Base-by-base conservation (phyloP, 2,329 filamentous ascomycete species). In the Aspergillus sp. region DNA sequence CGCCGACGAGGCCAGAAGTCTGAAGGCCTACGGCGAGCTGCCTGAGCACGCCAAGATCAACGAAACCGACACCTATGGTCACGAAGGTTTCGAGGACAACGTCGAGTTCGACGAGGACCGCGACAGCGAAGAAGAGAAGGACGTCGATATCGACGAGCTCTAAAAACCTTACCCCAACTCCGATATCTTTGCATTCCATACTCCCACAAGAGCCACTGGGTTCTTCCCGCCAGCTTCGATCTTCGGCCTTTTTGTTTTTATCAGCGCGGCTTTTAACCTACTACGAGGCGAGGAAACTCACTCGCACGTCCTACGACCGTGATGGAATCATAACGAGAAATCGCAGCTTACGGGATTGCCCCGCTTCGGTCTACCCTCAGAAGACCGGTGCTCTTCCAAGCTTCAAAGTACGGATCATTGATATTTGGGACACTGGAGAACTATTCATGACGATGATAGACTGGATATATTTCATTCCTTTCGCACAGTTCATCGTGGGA, bases 21-120 rank as follows among this genome's bases (percentile, higher is more conserved):
- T 99, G 72, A 98, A 98, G 82, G 91, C 92, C 62, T 98, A 98
- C 79, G 95, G 95, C 77, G 95, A 99, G 80, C 84, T 99, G 60
- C 95, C 95, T 68, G 95, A 98, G 81, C 90, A 87, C 72, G 95
- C 95, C 76, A 98, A 98, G 89, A 99, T 99, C 87, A 99, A 99
- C 87, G 95, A 99, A 86, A 96, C 92, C 64, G 95, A 98, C 79
- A 96, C 91, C 65, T 80, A 87, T 74, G 86, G 91, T 72, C 90
- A 93, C 78, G 90, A 93, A 77, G 93, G 92, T 77, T 90, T 96
- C 76, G 93, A 95, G 78, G 91, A 96, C 81, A 95, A 95, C 80
- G 96, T 99, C 83, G 95, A 98, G 82, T 98, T 98, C 82, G 95
- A 96, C 81, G 93, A 98, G 77, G 93, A 96, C 78, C 83, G 88